Percentiles rank a stretch among this genome's conserved stretches.
These are phyloP conservation scores for Hypoxylon fuscum DNA, from an alignment of 495 filamentous ascomycete genomes.

Conservation along the genomic window DNA sequence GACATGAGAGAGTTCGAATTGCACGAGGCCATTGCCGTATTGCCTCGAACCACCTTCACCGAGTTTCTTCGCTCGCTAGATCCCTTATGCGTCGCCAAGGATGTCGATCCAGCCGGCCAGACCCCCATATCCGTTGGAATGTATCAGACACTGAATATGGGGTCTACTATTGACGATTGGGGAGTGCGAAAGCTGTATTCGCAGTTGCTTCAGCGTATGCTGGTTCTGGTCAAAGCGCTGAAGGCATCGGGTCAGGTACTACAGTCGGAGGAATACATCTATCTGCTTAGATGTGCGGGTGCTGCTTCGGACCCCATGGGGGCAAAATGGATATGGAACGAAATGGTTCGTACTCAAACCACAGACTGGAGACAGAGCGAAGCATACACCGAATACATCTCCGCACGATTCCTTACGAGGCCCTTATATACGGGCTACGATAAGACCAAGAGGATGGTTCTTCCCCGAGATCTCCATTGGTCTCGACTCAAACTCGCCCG, in stretches of 20 bases:
- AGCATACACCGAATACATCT: constrained; percentile 43
- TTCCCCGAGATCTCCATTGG: constrained; percentile 42
- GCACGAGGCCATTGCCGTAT: constrained; percentile 12
- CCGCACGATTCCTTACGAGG: constrained; percentile 50
- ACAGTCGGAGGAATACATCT: constrained; percentile 43
- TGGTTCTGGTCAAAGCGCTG: constrained; percentile 34
- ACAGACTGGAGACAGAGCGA: constrained; percentile 27
- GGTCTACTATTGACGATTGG: constrained; percentile 40
- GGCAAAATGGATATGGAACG: constrained; percentile 38
- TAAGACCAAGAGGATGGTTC: constrained; percentile 40
- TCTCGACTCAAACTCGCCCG: constrained; percentile 11
- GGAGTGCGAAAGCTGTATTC: constrained; percentile 45
- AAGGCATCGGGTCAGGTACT: constrained; percentile 32
- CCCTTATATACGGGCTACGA: constrained; percentile 47
- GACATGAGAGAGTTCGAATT: constrained; percentile 17
- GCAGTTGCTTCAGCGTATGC: constrained; percentile 30
- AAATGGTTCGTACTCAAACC: constrained; percentile 20
- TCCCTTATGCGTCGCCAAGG: constrained; percentile 35
- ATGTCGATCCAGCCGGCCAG: constrained; percentile 39
- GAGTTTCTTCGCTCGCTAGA: constrained; percentile 50
- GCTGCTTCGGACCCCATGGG: constrained; percentile 39
- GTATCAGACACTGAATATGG: constrained; percentile 38
- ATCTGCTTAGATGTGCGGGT: constrained; percentile 47
- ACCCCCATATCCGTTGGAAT: constrained; percentile 37
- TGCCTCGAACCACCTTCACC: constrained; percentile 49